Percentiles rank a stretch among this genome's conserved stretches.
Conservation (phyloP, 2,329 filamentous ascomycete species). For the Graphilbum sp. region DNA sequence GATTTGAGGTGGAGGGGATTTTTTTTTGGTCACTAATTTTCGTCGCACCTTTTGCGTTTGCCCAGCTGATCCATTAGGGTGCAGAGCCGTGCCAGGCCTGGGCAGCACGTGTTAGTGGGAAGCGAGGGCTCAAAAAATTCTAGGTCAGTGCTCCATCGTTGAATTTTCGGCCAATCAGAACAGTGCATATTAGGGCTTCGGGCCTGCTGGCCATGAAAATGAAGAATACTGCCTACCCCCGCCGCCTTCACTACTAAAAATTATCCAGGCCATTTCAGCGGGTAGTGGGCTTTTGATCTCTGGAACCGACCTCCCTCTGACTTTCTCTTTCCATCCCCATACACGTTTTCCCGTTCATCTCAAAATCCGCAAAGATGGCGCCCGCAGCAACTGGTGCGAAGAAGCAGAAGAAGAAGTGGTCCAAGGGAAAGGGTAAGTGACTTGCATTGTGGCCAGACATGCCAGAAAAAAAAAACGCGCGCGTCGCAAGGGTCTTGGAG, state of each 20-base stretch:
- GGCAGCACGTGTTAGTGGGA: no score
- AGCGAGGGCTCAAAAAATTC: constrained; percentile 3
- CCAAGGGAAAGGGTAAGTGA: constrained; percentile 51
- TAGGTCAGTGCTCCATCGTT: background rate
- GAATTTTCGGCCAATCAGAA: constrained; percentile 2
- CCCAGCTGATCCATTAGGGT: background rate
- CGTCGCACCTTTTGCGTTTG: background rate
- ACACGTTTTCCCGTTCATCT: constrained; percentile 13
- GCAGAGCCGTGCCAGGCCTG: no score
- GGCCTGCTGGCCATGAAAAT: no score
- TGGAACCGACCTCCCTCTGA: background rate
- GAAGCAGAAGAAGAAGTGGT: constrained; percentile 76
- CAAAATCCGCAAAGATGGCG: constrained; percentile 22
- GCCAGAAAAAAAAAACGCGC: background rate
- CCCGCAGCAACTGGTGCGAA: constrained; percentile 46
- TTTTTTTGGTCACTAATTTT: background rate
- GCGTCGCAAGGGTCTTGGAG: no score
- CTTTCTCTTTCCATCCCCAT: constrained; percentile 7
- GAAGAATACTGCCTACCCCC: constrained; percentile 3
- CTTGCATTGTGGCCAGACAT: background rate
- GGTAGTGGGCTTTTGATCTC: background rate
- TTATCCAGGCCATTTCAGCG: background rate
- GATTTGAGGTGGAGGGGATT: background rate
- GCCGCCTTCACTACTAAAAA: constrained; percentile 1
- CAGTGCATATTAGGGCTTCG: constrained; percentile 6